Percentiles rank a stretch among this genome's conserved stretches.
Evolutionary conservation across 2,329 filamentous ascomycete species (phyloP).

Genomic region (Xylariaceae sp.): DNA sequence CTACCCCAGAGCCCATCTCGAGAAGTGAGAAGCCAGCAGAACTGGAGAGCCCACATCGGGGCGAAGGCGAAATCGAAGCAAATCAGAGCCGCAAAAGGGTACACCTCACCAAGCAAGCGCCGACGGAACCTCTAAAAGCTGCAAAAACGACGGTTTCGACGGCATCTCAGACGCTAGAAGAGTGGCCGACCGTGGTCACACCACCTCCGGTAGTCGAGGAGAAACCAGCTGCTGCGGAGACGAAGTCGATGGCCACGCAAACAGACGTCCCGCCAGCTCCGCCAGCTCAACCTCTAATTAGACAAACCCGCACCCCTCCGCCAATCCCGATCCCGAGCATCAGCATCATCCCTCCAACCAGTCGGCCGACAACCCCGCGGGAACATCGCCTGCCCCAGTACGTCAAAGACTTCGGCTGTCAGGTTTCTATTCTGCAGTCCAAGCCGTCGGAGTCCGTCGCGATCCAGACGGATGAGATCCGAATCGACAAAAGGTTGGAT

Average conservation of each 20-base stretch:
- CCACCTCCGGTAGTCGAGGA: slow-evolving; percentile 51
- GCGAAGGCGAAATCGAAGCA: slow-evolving; percentile 66
- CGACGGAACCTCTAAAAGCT: slow-evolving; percentile 48
- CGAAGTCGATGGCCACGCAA: slow-evolving; percentile 64
- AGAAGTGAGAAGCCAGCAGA: slow-evolving; percentile 46
- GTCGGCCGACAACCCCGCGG: slow-evolving; percentile 77
- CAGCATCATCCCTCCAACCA: slow-evolving; percentile 85
- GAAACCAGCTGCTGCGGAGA: slow-evolving; percentile 44
- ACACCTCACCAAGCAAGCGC: slow-evolving; percentile 53
- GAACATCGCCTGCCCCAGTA: slow-evolving; percentile 77
- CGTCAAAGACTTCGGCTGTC: slow-evolving; percentile 79
- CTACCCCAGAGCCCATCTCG: slow-evolving; percentile 47
- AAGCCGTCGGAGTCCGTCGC: slow-evolving; percentile 56
- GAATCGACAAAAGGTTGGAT: slow-evolving; percentile 75
- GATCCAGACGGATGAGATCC: slow-evolving; percentile 89
- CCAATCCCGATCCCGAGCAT: slow-evolving; percentile 75
- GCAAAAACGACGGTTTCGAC: slow-evolving; percentile 64
- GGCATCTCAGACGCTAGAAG: slow-evolving; percentile 63
- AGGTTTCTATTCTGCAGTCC: slow-evolving; percentile 63
- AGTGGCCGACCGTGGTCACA: slow-evolving; percentile 66
- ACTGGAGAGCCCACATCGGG: slow-evolving; percentile 47
- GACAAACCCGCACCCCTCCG: slow-evolving; percentile 34
- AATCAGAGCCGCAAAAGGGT: slow-evolving; percentile 75
- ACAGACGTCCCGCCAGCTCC: slow-evolving; percentile 50
- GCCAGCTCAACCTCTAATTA: too few species aligned